Percentiles rank a stretch among this genome's conserved stretches.
Evolutionary conservation across 768 basidiomycete genomes (phyloP).

Genomic region (Agaricus blazei): DNA sequence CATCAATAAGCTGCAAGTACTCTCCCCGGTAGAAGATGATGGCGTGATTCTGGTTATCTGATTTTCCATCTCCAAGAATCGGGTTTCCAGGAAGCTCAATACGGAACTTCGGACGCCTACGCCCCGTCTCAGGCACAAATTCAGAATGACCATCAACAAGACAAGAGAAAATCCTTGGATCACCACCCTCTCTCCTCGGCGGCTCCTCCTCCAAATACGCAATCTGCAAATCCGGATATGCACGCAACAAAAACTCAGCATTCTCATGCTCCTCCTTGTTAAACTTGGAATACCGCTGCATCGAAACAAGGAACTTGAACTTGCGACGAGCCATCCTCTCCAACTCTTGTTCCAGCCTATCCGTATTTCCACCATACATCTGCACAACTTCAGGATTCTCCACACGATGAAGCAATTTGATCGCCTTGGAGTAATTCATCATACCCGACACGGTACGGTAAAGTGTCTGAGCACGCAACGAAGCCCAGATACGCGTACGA

Average conservation of each 20-base stretch:
- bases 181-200: conserved; percentile 89
- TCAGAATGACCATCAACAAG: conserved; percentile 98
- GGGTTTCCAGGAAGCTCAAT: conserved; percentile 99
- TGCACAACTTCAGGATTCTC: conserved; percentile 99
- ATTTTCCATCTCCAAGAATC: conserved; percentile 98
- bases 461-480: conserved; percentile 95
- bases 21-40: conserved; percentile 99
- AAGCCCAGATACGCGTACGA: conserved; percentile 99
- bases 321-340: conserved; percentile 97
- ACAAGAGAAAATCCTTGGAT: conserved; percentile 91
- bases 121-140: conserved; percentile 83
- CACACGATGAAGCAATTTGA: conserved; percentile 98
- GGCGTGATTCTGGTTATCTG: conserved; percentile 99
- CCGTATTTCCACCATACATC: conserved; percentile 94
- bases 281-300: conserved; percentile 99
- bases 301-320: conserved; percentile 98
- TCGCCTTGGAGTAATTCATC: conserved; percentile 99
- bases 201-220: conserved; percentile 98
- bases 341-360: conserved; percentile 91
- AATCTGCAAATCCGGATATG: conserved; percentile 97
- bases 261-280: conserved; percentile 99
- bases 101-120: conserved; percentile 93
- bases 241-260: conserved; percentile 94
- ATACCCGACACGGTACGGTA: conserved; percentile 99
- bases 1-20: conserved; percentile 98